phyloP scores from a whole-genome alignment of 208 protist species.

The Leishmania major region DNA sequence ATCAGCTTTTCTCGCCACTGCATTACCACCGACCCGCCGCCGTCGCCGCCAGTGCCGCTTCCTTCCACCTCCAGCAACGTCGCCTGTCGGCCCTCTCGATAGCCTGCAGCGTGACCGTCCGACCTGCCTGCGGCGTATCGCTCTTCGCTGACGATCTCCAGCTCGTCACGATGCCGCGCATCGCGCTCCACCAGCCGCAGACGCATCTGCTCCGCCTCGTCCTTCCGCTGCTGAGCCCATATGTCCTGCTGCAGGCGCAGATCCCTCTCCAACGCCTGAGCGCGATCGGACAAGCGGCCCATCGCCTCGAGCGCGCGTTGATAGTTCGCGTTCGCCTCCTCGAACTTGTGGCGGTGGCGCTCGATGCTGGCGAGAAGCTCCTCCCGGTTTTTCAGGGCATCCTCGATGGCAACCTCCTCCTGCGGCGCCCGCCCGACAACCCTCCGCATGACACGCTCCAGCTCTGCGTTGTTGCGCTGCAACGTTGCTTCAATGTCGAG shows the following conservation, averaged over 20 bases:
- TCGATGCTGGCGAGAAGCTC: conserved; percentile 69
- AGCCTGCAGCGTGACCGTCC: conserved; percentile 43
- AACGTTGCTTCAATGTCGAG: conserved; percentile 59
- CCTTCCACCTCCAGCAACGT: conserved; percentile 17
- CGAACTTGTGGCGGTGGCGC: conserved; percentile 44
- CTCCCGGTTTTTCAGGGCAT: conserved; percentile 64
- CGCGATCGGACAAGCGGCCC: conserved; percentile 57
- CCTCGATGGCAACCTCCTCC: conserved; percentile 43
- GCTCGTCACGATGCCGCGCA: conserved; percentile 45
- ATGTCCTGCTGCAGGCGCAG: conserved; percentile 59
- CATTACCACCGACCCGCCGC: conserved; percentile 16
- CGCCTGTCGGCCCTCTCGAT: conserved; percentile 25
- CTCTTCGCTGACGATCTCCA: conserved; percentile 45
- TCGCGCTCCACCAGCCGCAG: conserved; percentile 61
- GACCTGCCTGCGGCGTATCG: conserved; percentile 46
- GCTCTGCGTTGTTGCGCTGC: conserved; percentile 62
- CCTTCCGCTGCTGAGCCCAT: conserved; percentile 32
- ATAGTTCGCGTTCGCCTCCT: conserved; percentile 71
- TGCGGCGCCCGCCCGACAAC: conserved; percentile 57
- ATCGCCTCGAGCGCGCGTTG: conserved; percentile 74
- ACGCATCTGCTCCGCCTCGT: conserved; percentile 58
- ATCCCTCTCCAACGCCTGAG: conserved; percentile 56
- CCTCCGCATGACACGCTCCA: conserved; percentile 60
- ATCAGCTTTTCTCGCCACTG: conserved; percentile 39
- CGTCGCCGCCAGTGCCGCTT: conserved; percentile 7